Base-by-base conservation (phyloP, 2,329 filamentous ascomycete genomes). In the Talaromyces atroroseus region DNA sequence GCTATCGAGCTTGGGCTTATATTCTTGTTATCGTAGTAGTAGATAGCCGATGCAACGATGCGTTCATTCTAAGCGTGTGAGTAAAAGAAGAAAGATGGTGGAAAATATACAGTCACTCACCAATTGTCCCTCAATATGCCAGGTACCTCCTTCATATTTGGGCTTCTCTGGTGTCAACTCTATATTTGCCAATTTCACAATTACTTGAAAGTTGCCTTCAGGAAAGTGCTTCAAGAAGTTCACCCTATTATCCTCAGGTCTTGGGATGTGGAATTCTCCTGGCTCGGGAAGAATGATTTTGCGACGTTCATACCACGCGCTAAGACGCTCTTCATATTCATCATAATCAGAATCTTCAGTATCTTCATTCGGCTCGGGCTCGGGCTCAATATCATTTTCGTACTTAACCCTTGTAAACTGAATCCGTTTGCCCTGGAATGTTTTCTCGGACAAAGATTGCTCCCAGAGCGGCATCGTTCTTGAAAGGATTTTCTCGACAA, bases 11-110 rank as follows among this genome's bases (percentile, higher is more conserved):
- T 77, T 1, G 80, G 72, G 0, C 79, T 80, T 52, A 87, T 79
- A 65, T 88, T 88, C 0, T 84, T 77, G 47, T 66, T 71, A 58
- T 85, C 81, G 62, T 82, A 83, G 66, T 85, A 85, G 68, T 84
- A 85, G n/a, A 88, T 72, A 0, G 84, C 81, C 0, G 83, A 84
- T 0, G 83, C 82, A 60, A 78, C 79, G 38, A 88, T 86, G 59
- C 80, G 80, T 65, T 88, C 85, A 62, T 88, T 87, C 69, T 74
- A 40, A 62, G 1, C 64, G 29, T 2, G 59, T 49, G 34, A 69
- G 63, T 20, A 62, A 68, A 64, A 8, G 7, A 11, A 0, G 87
- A 66, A 0, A 85, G 83, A 60, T 78, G 87, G 4, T 87, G 71
- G 0, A 82, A 87, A 1, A 84, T 83, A 60, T 88, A 79, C 5